phyloP scores from a whole-genome alignment of 1,139 yeast genomes.

The Debaryomycetaceae sp. region DNA sequence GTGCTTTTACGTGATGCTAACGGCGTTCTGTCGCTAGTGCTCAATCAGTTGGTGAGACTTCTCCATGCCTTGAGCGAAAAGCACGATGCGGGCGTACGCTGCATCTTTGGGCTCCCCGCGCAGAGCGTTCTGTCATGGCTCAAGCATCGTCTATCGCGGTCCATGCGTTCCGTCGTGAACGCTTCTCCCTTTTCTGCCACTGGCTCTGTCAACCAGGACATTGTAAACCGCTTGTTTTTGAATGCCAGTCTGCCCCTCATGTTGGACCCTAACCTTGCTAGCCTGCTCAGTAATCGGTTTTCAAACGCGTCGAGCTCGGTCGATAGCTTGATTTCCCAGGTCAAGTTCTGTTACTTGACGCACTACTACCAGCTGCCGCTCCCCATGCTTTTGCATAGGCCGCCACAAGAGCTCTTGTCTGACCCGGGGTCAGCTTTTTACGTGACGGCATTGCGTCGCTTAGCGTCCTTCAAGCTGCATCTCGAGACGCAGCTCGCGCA shows the following conservation, averaged over 20 bases:
- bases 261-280: slow-evolving; percentile 18
- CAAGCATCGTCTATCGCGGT: slow-evolving; percentile 20
- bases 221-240: slow-evolving; percentile 24
- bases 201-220: slow-evolving; percentile 26
- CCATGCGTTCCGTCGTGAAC: slow-evolving; percentile 20
- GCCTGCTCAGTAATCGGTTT: slow-evolving; percentile 26
- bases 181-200: slow-evolving; percentile 35
- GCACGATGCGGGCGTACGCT: slow-evolving; percentile 32
- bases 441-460: slow-evolving; percentile 16
- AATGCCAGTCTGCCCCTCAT: slow-evolving; percentile 6
- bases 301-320: slow-evolving; percentile 36
- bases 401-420: background rate
- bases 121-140: slow-evolving; percentile 30
- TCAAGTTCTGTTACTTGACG: slow-evolving; percentile 57
- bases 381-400: slow-evolving; percentile 22
- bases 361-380: slow-evolving; percentile 65
- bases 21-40: slow-evolving; percentile 39
- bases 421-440: slow-evolving; percentile 3
- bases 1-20: slow-evolving; percentile 58
- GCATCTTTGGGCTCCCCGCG: slow-evolving; percentile 47
- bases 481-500: slow-evolving; percentile 14
- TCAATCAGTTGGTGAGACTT: slow-evolving; percentile 39
- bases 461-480: slow-evolving; percentile 28
- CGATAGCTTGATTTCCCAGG: slow-evolving; percentile 40
- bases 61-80: slow-evolving; percentile 27